phyloP scores from a whole-genome alignment of 2,329 filamentous ascomycete species.

The Didymella glomerata region DNA sequence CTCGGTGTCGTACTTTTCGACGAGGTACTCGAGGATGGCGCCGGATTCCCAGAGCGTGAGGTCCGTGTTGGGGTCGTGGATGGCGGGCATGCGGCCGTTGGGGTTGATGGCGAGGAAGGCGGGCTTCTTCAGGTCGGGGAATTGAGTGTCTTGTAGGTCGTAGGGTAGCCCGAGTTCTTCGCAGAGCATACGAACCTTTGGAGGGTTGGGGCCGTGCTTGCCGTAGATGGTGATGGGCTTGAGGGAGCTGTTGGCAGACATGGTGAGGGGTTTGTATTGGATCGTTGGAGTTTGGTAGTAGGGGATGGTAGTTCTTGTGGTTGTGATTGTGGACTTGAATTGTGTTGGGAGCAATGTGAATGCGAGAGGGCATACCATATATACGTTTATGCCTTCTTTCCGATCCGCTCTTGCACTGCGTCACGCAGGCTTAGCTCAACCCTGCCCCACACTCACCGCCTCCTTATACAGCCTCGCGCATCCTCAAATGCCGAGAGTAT shows the following conservation, averaged over 20 bases:
- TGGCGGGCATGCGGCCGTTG: slow-evolving; percentile 55
- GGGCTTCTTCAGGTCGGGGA: slow-evolving; percentile 53
- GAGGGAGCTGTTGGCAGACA: slow-evolving; percentile 21
- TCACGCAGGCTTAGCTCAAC: neutral
- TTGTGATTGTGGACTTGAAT: neutral
- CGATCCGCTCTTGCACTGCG: neutral
- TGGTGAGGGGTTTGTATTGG: neutral
- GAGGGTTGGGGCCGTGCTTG: slow-evolving; percentile 50
- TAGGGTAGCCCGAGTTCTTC: slow-evolving; percentile 56
- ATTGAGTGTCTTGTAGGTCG: slow-evolving; percentile 47
- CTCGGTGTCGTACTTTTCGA: slow-evolving; percentile 56
- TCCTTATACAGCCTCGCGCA: neutral
- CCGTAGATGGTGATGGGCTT: slow-evolving; percentile 38
- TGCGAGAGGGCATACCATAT: neutral
- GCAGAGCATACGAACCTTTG: slow-evolving; percentile 57
- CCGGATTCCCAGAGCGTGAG: slow-evolving; percentile 57
- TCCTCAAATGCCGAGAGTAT: neutral
- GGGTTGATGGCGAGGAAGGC: slow-evolving; percentile 53
- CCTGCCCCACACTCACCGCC: neutral
- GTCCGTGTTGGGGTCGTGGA: slow-evolving; percentile 57
- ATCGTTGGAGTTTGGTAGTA: neutral
- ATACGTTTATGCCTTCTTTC: neutral
- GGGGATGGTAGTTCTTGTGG: neutral
- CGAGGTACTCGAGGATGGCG: slow-evolving; percentile 56
- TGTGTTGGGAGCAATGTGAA: neutral